A percentile compares a stretch with the other conserved stretches of the same genome.
Conservation (phyloP, 306 rosid species). For the Astragalus membranaceus region DNA sequence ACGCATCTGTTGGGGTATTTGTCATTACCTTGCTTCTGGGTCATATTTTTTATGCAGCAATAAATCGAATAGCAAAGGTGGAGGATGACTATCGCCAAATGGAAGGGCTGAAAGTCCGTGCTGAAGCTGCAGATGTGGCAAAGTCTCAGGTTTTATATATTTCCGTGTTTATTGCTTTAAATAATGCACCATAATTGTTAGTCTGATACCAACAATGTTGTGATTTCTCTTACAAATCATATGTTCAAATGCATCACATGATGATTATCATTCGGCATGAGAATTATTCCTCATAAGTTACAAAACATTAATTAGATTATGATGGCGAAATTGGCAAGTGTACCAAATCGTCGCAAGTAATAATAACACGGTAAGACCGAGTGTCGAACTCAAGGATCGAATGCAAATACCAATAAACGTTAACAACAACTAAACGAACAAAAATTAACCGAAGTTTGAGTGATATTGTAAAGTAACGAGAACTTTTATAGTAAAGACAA, state of each 20-base stretch:
- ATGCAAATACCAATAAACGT: no score
- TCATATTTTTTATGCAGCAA: constrained; percentile 74
- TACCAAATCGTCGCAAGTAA: no score
- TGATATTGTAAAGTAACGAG: no score
- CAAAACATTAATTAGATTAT: neutral
- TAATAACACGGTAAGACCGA: no score
- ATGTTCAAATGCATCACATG: neutral
- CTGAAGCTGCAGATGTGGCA: constrained; percentile 99
- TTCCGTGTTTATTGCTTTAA: constrained; percentile 8
- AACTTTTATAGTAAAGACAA: no score
- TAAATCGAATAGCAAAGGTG: constrained; percentile 70
- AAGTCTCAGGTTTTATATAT: constrained; percentile 69
- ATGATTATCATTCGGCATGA: neutral
- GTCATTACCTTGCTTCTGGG: constrained; percentile 81
- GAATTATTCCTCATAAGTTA: neutral
- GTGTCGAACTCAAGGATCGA: no score
- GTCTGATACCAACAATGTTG: no score
- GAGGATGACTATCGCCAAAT: constrained; percentile 65
- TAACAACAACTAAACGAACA: no score
- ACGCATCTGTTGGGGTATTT: constrained; percentile 53
- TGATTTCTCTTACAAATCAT: neutral
- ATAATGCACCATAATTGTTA: neutral
- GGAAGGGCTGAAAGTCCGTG: constrained; percentile 64
- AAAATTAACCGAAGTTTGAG: no score
- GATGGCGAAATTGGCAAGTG: no score